Evolutionary conservation across 108 stramenopile species (phyloP), one percentile per base, ranked within the genome.

Genomic region (Discostella stelligeroides): DNA sequence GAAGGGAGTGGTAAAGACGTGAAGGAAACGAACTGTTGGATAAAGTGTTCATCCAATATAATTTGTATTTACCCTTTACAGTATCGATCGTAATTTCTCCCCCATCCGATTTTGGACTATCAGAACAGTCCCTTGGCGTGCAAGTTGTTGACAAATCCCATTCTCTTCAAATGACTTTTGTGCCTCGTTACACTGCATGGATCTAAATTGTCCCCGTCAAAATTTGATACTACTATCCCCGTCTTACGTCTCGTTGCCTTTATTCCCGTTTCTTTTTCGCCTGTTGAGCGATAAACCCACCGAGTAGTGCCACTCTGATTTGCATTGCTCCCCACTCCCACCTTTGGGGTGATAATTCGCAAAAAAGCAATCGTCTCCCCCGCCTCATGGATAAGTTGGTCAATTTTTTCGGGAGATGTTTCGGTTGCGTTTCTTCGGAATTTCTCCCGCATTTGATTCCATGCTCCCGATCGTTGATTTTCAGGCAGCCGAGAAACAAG

Each of bases 91-190:
- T 45, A 9, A 45, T 7, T 45, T 45, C n/a, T 17, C 13, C 43
- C 7, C 12, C n/a, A 10, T 45, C 43, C 15, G 43, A 45, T n/a
- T n/a, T 34, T 34, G 3, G 34, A 5, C 18, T 42, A 37, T 85
- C 72, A 92, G 53, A 92, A 92, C 23, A 89, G 58, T 27, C 92
- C 92, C 65, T 92, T 92, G 4, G 92, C 92, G 70, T 92, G 92
- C 56, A 83, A 72, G 82, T 92, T 92, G 50, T 92, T 92, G 15
- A 72, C 75, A 76, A 90, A 92, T 10, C 92, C 89, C 57, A 82
- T 72, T 30, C 86, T 81, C 64, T 82, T 87, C 40, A 93, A 63
- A 24, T 83, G 79, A 25, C 70, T 38, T 54, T 84, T 80, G 66
- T 93, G 92, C 27, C 82, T 58, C 53, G 87, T 90, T 53, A 90